Evolutionary conservation across 2,329 filamentous ascomycete species (phyloP), one percentile per base, ranked within the genome.

Genomic region (Lithohypha guttulata): DNA sequence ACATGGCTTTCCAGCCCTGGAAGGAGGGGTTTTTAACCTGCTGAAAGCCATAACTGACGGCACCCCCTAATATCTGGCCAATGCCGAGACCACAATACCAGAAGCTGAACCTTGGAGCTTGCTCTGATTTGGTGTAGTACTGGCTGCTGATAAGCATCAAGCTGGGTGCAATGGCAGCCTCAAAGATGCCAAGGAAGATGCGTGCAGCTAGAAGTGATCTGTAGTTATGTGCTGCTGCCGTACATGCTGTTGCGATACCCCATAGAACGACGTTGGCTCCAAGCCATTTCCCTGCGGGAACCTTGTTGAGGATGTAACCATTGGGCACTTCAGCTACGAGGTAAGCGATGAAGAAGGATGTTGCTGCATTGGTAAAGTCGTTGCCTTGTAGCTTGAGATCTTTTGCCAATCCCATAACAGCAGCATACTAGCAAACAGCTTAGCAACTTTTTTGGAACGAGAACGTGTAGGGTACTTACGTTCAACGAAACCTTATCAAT

Each of bases 271-370:
- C 69, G 44, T 78, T 79, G 35, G 62, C 49, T 6, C 68, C 75
- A 2, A 81, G 63, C 56, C 73, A 77, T 51, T 78, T 79, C 6
- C 68, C 71, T 1, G 72, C 68, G 5, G 77, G 75, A 5, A 78
- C 61, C 30, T 65, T 66, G 42, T 81, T 75, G 11, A 81, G 65
- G 14, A 79, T 64, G 45, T 70, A 71, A 58, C 55, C 0, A 44
- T 57, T 25, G 57, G 73, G 74, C 2, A 78, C 58, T 53, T 78
- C 75, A 20, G 73, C 73, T 43, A 70, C 62, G 1, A 75, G 57
- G 39, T 75, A 70, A 3, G 71, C 75, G 28, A 80, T 73, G 49
- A 76, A 81, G 49, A 80, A 72, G 19, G 72, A 69, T 0, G 74
- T 77, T 2, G 74, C 73, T 13, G 75, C 56, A 55, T 75, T 75